Percentiles rank a stretch among this genome's conserved stretches.
These are phyloP conservation scores for Dacryopinax primogenitus DNA, from an alignment of 768 basidiomycete genomes.

Conservation along the genomic window DNA sequence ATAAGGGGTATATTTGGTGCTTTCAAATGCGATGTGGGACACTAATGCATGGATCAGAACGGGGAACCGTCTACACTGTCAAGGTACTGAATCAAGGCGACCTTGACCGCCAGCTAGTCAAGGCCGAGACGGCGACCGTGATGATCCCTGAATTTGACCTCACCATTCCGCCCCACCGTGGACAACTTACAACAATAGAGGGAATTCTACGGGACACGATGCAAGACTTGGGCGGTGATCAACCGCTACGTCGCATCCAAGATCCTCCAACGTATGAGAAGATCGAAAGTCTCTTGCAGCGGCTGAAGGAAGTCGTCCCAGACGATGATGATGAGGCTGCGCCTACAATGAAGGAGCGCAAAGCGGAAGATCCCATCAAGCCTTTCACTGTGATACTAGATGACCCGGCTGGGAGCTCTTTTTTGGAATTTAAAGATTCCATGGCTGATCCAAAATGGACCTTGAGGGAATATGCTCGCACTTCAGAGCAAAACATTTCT, in stretches of 20 bases:
- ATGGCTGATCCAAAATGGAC: constrained; percentile 92
- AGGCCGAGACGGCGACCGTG: constrained; percentile 70
- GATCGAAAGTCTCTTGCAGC: constrained; percentile 62
- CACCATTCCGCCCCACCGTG: constrained; percentile 73
- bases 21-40: background rate
- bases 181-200: constrained; percentile 94
- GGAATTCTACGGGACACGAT: constrained; percentile 76
- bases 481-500: constrained; percentile 62
- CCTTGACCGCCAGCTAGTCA: constrained; percentile 85
- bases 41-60: constrained; percentile 37
- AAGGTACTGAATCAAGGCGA: constrained; percentile 61
- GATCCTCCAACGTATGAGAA: constrained; percentile 56
- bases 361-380: constrained; percentile 43
- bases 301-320: constrained; percentile 49
- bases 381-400: constrained; percentile 75
- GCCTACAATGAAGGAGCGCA: constrained; percentile 15
- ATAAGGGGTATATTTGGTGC: constrained; percentile 56
- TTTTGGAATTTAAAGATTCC: constrained; percentile 75
- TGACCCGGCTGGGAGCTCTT: constrained; percentile 94
- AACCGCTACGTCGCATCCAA: constrained; percentile 70
- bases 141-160: constrained; percentile 77
- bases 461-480: constrained; percentile 66
- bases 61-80: constrained; percentile 70
- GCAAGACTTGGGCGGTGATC: constrained; percentile 65
- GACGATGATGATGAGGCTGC: constrained; percentile 35